Conservation (phyloP, 768 basidiomycete genomes). For the Agaricus blazei region DNA sequence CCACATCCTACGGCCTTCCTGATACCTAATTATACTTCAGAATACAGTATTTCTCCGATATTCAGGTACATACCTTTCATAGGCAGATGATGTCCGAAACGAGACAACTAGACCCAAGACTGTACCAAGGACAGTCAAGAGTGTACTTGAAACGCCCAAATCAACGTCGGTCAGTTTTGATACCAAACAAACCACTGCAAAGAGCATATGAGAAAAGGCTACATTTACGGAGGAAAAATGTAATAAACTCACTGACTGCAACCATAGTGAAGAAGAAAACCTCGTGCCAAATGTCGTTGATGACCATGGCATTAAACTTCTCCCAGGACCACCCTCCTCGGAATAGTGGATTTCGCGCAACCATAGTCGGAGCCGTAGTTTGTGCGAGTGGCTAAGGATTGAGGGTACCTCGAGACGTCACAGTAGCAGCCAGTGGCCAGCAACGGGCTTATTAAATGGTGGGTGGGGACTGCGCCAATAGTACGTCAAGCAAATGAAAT, state of each 20-base stretch:
- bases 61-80: constrained; percentile 29
- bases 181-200: constrained; percentile 52
- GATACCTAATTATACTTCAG: constrained; percentile 36
- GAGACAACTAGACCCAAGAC: constrained; percentile 69
- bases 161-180: constrained; percentile 41
- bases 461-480: too few relatives aligned
- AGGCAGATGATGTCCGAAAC: constrained; percentile 69
- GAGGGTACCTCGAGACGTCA: not conserved
- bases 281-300: constrained; percentile 63
- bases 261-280: constrained; percentile 55
- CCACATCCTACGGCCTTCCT: constrained; percentile 71
- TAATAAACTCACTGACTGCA: constrained; percentile 39
- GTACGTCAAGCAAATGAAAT: too few relatives aligned
- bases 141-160: constrained; percentile 34
- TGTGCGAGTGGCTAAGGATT: too few relatives aligned
- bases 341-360: constrained; percentile 42
- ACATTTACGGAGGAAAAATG: not conserved
- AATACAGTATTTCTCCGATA: not conserved
- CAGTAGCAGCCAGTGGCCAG: too few relatives aligned
- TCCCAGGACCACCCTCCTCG: constrained; percentile 41
- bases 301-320: constrained; percentile 52
- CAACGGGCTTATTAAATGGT: too few relatives aligned
- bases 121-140: constrained; percentile 69
- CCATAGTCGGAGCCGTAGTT: constrained; percentile 23
- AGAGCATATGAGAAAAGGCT: constrained; percentile 9